These are phyloP conservation scores for Nemania bipapillata DNA, from an alignment of 2,329 filamentous ascomycete species.

Conservation along the genomic window DNA sequence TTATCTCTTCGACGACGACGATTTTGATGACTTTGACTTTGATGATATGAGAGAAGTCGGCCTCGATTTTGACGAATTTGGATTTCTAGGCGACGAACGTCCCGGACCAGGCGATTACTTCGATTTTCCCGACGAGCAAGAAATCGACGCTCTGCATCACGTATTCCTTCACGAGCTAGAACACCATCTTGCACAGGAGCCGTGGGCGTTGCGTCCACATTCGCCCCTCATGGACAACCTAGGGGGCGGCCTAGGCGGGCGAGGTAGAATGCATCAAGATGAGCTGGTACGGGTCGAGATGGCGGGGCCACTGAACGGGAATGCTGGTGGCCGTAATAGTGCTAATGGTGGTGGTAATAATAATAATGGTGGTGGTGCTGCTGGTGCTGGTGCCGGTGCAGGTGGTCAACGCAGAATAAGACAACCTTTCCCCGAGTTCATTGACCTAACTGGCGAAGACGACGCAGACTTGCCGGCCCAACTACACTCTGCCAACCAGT, in stretches of 20 bases:
- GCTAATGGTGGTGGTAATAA: not conserved
- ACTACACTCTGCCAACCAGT: conserved; percentile 11
- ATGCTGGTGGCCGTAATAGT: not conserved
- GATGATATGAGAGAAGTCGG: conserved; percentile 28
- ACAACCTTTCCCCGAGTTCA: conserved; percentile 40
- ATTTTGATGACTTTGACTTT: conserved; percentile 27
- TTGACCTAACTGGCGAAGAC: conserved; percentile 49
- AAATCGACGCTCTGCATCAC: conserved; percentile 19
- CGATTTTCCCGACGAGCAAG: conserved; percentile 24
- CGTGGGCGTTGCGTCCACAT: conserved; percentile 17
- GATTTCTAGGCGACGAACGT: conserved; percentile 27
- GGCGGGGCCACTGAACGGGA: conserved; percentile 20
- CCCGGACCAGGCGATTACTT: conserved; percentile 36
- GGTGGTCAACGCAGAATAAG: conserved; percentile 22
- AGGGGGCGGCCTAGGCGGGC: not conserved
- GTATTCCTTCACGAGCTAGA: conserved; percentile 29
- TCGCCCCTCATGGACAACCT: conserved; percentile 23
- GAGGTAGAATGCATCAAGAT: conserved; percentile 34
- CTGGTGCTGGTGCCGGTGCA: not conserved
- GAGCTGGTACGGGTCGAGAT: conserved; percentile 46
- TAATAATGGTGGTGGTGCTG: not conserved
- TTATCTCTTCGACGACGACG: conserved; percentile 3
- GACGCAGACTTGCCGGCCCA: conserved; percentile 14
- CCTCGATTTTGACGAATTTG: conserved; percentile 27
- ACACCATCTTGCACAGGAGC: conserved; percentile 24